phyloP scores from a whole-genome alignment of 2,329 filamentous ascomycete species.

The Cordyceps cateniannulata region DNA sequence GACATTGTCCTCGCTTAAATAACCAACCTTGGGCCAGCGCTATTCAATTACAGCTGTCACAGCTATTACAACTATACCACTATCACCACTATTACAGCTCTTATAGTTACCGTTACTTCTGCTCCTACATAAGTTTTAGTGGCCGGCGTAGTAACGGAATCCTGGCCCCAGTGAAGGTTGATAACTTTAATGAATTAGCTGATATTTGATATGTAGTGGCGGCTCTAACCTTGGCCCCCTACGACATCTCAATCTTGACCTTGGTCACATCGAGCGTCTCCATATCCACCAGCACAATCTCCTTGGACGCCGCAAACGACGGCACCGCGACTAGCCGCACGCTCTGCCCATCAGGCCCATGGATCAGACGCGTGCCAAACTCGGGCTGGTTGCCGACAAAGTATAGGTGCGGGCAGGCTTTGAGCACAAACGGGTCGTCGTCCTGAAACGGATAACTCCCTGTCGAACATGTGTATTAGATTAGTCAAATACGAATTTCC shows the following conservation, averaged over 20 bases:
- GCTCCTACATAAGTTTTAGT: too few species aligned
- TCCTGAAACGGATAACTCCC: conserved; percentile 97
- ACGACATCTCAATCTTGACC: conserved; percentile 47
- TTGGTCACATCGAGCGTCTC: conserved; percentile 76
- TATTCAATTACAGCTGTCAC: too few species aligned
- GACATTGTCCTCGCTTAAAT: too few species aligned
- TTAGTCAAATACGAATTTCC: background rate
- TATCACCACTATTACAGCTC: too few species aligned
- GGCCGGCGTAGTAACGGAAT: too few species aligned
- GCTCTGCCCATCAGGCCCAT: conserved; percentile 59
- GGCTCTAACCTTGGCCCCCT: too few species aligned
- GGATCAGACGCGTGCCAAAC: conserved; percentile 66
- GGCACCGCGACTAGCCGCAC: conserved; percentile 81
- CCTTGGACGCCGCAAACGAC: conserved; percentile 68
- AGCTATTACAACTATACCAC: too few species aligned
- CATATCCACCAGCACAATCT: conserved; percentile 76
- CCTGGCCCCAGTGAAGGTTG: too few species aligned
- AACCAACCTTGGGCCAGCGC: too few species aligned
- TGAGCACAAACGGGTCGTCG: conserved; percentile 82
- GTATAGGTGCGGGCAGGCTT: conserved; percentile 81
- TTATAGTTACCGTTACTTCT: too few species aligned
- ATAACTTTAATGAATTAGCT: too few species aligned
- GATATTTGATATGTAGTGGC: too few species aligned
- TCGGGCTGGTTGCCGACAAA: conserved; percentile 79
- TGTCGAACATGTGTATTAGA: conserved; percentile 27